Evolutionary conservation across 495 filamentous ascomycete species (phyloP).

Genomic region (Podospora pseudoanserina): DNA sequence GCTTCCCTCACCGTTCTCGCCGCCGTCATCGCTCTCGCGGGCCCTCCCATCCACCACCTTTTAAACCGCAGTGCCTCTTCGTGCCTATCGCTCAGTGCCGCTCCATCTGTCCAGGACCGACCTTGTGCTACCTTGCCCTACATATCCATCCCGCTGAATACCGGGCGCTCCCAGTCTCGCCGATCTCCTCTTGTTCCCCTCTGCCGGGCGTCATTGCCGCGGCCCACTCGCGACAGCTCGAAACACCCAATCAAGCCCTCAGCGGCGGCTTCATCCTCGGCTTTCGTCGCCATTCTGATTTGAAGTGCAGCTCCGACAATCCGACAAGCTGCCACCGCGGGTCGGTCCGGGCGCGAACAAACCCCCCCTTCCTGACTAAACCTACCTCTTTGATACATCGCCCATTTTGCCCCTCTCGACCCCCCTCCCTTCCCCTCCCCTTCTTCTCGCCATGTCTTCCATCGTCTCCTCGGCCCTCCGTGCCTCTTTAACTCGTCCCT

Average conservation of each 20-base stretch:
- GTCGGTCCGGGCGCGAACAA: slow-evolving; percentile 26
- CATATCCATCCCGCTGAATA: slow-evolving; percentile 7
- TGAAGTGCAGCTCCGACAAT: slow-evolving; percentile 18
- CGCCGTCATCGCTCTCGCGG: slow-evolving; percentile 1
- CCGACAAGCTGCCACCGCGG: slow-evolving; percentile 17
- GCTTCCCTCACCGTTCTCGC: neutral
- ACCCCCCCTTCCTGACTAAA: slow-evolving; percentile 10
- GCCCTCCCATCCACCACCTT: neutral
- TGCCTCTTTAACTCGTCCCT: slow-evolving; percentile 27
- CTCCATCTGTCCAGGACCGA: neutral
- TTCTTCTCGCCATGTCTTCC: slow-evolving; percentile 30
- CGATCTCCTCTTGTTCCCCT: slow-evolving; percentile 12
- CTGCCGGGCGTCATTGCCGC: slow-evolving; percentile 24
- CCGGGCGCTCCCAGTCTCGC: slow-evolving; percentile 18
- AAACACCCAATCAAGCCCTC: slow-evolving; percentile 17
- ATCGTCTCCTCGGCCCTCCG: slow-evolving; percentile 29
- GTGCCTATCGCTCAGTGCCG: neutral
- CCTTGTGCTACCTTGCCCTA: neutral
- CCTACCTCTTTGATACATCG: slow-evolving; percentile 16
- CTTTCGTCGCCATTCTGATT: slow-evolving; percentile 24
- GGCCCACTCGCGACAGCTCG: slow-evolving; percentile 18
- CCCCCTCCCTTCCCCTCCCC: slow-evolving; percentile 18
- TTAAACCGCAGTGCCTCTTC: neutral
- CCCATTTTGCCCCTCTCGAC: slow-evolving; percentile 11
- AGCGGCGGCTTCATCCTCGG: slow-evolving; percentile 24